Base-by-base conservation (phyloP, 2,329 filamentous ascomycete species). In the Neophaeococcomyces mojaviensis region DNA sequence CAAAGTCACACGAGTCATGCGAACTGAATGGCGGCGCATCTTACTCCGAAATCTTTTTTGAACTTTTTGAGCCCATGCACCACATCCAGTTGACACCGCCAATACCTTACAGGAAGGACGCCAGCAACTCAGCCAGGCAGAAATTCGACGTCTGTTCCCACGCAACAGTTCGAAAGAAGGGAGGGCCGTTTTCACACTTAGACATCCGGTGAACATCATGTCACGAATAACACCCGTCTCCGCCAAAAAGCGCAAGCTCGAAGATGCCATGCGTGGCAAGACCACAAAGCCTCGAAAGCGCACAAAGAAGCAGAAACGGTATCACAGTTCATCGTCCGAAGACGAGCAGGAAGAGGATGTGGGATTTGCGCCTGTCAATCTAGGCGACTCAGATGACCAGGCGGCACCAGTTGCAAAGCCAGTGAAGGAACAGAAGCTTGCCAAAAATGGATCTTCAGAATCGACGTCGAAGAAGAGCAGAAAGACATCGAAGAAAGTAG, bases 261-360 rank as follows among this genome's bases (percentile, higher is more conserved):
- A 79, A 47, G 78, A 82, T 44, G 73, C 73, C 42, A 71, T 77
- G 63, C 69, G 72, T 43, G 73, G 72, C 37, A 73, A 73, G 56
- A 68, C 68, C 40, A 68, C 71, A 20, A 62, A 68, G 37, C 69
- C 72, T 26, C 70, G 71, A 51, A 78, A 77, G 62, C 78, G 78
- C 57, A 72, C 79, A 61, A 79, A 77, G 63, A 80, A 79, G 62
- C 79, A 83, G 61, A 67, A 66, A 54, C 66, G 71, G 48, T 83
- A 84, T 66, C 74, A 82, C 72, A 81, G 77, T 64, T 81, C 77
- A 26, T 76, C 76, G 48, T 77, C 81, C 36, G 75, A 79, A 46
- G 70, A 71, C 30, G 64, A 65, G 19, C 58, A 63, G 39, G 57
- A 61, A 13, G 51, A 52, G n/a, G 60, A 56, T 9, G 57, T 62